Conservation (phyloP, 2,329 filamentous ascomycete genomes). For the Phialemonium atrogriseum region DNA sequence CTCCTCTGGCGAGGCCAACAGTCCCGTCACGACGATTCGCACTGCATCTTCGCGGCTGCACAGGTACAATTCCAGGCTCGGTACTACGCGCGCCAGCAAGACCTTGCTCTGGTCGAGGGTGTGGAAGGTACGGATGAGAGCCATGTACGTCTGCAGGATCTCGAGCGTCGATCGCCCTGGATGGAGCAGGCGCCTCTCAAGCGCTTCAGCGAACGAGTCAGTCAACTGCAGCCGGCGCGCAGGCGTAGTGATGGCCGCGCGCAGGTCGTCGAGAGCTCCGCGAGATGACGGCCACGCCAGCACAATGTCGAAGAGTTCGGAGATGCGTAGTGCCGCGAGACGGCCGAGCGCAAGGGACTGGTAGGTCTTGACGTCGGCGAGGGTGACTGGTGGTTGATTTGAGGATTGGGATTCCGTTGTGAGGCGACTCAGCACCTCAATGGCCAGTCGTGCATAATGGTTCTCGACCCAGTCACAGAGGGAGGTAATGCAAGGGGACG, state of each 20-base stretch:
- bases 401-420: conserved; percentile 26
- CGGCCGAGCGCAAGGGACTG: conserved; percentile 61
- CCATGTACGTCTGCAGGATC: conserved; percentile 70
- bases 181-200: conserved; percentile 62
- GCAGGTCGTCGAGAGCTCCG: conserved; percentile 66
- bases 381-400: conserved; percentile 29
- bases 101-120: conserved; percentile 71
- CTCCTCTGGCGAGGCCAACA: conserved; percentile 55
- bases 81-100: conserved; percentile 64
- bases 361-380: conserved; percentile 57
- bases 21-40: conserved; percentile 65
- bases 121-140: conserved; percentile 70
- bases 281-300: conserved; percentile 64
- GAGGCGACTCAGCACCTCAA: conserved; percentile 48
- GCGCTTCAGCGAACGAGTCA: conserved; percentile 55
- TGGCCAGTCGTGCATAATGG: conserved; percentile 54
- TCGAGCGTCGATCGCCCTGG: conserved; percentile 68
- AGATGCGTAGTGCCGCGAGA: conserved; percentile 60
- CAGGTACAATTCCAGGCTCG: conserved; percentile 66
- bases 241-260: conserved; percentile 60
- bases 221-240: conserved; percentile 63
- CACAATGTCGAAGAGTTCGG: conserved; percentile 72
- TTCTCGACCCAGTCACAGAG: conserved; percentile 62
- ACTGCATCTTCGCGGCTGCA: conserved; percentile 69
- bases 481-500: conserved; percentile 47